These are phyloP conservation scores for Nakazawaea ishiwadae DNA, from an alignment of 805 yeast species.

Conservation along the genomic window DNA sequence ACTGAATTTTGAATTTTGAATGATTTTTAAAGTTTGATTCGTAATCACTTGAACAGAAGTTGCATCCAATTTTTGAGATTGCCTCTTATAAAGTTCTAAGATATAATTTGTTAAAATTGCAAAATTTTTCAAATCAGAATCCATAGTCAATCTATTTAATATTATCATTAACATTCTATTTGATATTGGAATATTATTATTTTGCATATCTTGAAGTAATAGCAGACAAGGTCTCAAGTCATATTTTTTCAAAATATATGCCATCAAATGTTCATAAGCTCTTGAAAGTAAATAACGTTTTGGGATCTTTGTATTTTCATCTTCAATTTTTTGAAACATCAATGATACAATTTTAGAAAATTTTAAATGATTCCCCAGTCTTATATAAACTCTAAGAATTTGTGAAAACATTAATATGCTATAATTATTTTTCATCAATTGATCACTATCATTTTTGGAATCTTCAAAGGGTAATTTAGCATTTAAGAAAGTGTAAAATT, in stretches of 20 bases:
- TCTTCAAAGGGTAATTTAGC: conserved; percentile 1
- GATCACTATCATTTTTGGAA: conserved; percentile 2
- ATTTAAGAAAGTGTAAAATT: conserved; percentile 4
- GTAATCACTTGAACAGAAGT: conserved; percentile 6
- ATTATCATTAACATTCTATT: conserved; percentile 9
- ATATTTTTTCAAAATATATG: conserved; percentile 1
- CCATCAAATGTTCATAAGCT: conserved; percentile 10
- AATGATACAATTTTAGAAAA: conserved; percentile 4
- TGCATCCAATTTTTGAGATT: background rate
- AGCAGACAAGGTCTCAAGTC: conserved; percentile 6
- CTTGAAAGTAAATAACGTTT: conserved; percentile 1
- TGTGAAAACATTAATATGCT: conserved; percentile 4
- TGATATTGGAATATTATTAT: conserved; percentile 7
- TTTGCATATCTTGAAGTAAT: conserved; percentile 11
- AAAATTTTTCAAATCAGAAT: conserved; percentile 8
- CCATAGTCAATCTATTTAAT: conserved; percentile 1
- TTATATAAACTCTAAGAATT: conserved; percentile 3
- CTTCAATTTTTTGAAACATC: conserved; percentile 9
- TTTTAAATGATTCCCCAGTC: conserved; percentile 1
- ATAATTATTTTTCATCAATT: conserved; percentile 8
- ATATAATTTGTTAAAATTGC: conserved; percentile 5
- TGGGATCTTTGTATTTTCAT: background rate
- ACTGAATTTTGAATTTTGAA: conserved; percentile 4
- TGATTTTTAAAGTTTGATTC: conserved; percentile 4
- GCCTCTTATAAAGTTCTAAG: background rate